Base-by-base conservation (phyloP, 371 early-diverging fungal species). In the Nematocida parisii region DNA sequence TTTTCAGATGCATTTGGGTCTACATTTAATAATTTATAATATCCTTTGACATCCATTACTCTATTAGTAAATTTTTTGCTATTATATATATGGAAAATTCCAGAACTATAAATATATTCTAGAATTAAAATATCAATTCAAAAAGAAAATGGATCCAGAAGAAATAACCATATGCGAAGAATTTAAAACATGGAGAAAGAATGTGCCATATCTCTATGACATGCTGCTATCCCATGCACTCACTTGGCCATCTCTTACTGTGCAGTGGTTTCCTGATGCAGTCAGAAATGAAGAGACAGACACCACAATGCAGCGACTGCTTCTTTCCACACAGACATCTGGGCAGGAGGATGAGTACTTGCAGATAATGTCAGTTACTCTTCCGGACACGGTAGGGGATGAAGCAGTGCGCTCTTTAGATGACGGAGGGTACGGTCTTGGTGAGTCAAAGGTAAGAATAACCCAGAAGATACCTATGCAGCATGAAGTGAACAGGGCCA, bases 131-230 rank as follows among this genome's bases (percentile, higher is more conserved):
- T 56, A n/a, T 24, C 18, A 45, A 45, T 55, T 42, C 11, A 40
- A 50, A 50, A 50, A 20, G 73, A 47, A 33, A 18, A 47, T 55
- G 40, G 22, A 20, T 24, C 42, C 42, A 44, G 90, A 92, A 82
- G 92, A 94, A 85, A 93, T 92, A 85, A 87, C 90, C 52, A 92
- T 93, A 77, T 91, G 92, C 75, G 93, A 95, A 87, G 96, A 97
- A 85, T 96, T 95, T 88, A 86, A 86, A 82, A 83, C 94, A 75
- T 98, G 99, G 99, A 95, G 95, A 85, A 97, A 96, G 89, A 96
- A 96, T 88, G 91, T 94, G 11, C 97, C 95, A 39, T 94, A 94
- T 75, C 89, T 97, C 27, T 98, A 98, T 86, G 97, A 96, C 87
- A 89, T 95, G 81, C 90, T 96, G 22, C 91, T 96, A 42, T 94